Conservation (phyloP, 345 rosid species). For the Hirschfeldia incana region DNA sequence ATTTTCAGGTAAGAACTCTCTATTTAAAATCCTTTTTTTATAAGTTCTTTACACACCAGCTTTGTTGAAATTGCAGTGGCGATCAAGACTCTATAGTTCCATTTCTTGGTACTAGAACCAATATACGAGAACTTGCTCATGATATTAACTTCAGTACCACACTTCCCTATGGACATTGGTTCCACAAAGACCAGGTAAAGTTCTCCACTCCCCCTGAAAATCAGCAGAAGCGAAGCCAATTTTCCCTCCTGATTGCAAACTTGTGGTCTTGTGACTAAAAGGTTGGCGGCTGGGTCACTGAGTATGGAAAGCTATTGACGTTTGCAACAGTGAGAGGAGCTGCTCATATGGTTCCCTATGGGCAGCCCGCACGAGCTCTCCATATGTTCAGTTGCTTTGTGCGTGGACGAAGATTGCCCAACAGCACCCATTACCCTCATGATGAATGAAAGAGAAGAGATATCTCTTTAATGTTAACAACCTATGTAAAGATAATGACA, state of each 20-base stretch:
- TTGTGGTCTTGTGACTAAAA: background rate
- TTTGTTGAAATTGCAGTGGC: slow-evolving; percentile 49
- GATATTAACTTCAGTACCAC: slow-evolving; percentile 61
- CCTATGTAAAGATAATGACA: background rate
- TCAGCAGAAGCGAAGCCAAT: background rate
- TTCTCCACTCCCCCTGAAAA: background rate
- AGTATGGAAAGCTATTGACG: background rate
- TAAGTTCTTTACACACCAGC: background rate
- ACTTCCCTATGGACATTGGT: slow-evolving; percentile 83
- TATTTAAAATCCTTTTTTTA: background rate
- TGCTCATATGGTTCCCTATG: background rate
- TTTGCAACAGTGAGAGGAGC: slow-evolving; percentile 6
- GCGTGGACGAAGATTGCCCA: background rate
- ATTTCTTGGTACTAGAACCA: slow-evolving; percentile 73
- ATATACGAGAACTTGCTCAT: slow-evolving; percentile 71
- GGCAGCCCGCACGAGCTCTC: background rate
- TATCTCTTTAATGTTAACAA: too few relatives aligned
- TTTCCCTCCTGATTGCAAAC: background rate
- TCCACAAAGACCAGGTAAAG: slow-evolving; percentile 81
- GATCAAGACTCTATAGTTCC: slow-evolving; percentile 93
- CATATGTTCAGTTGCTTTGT: slow-evolving; percentile 1
- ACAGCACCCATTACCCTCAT: background rate
- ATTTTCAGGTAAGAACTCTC: background rate
- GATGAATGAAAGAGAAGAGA: background rate
- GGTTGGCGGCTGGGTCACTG: slow-evolving; percentile 6